Evolutionary conservation across 2,329 filamentous ascomycete genomes (phyloP).

Genomic region (Aspergillus quadrilineatus): DNA sequence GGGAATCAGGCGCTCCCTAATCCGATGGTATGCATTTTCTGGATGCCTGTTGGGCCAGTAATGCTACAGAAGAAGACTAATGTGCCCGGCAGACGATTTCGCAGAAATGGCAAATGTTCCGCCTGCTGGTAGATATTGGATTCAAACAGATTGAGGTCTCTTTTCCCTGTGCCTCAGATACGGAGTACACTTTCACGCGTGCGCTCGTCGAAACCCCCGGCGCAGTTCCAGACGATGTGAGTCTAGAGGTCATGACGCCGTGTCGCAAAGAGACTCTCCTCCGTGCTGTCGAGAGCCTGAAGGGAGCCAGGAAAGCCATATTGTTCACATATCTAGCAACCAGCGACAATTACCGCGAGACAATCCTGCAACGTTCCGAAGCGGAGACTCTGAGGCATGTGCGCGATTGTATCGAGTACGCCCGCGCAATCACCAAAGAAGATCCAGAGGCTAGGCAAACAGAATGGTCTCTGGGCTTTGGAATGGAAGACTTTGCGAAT

Average conservation of each 20-base stretch:
- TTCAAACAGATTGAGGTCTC: constrained; percentile 96
- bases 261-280: constrained; percentile 84
- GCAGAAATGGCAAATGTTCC: constrained; percentile 88
- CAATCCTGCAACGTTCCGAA: constrained; percentile 81
- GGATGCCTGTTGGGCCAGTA: constrained; percentile 64
- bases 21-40: not conserved
- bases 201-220: constrained; percentile 66
- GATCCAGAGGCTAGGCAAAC: constrained; percentile 52
- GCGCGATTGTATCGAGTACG: constrained; percentile 76
- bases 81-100: constrained; percentile 67
- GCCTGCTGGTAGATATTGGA: constrained; percentile 81
- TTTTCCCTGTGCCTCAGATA: constrained; percentile 86
- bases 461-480: constrained; percentile 47
- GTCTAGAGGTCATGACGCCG: constrained; percentile 81
- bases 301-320: constrained; percentile 83
- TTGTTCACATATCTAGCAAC: constrained; percentile 91
- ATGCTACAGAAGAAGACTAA: not conserved
- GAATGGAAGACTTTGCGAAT: constrained; percentile 70
- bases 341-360: constrained; percentile 82
- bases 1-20: constrained; percentile 79
- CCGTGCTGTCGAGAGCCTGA: constrained; percentile 80
- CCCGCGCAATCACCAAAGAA: constrained; percentile 79
- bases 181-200: constrained; percentile 88
- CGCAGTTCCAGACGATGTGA: constrained; percentile 75
- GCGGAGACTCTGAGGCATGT: constrained; percentile 72